Evolutionary conservation across 768 basidiomycete species (phyloP).

Genomic region (Amanita phalloides): DNA sequence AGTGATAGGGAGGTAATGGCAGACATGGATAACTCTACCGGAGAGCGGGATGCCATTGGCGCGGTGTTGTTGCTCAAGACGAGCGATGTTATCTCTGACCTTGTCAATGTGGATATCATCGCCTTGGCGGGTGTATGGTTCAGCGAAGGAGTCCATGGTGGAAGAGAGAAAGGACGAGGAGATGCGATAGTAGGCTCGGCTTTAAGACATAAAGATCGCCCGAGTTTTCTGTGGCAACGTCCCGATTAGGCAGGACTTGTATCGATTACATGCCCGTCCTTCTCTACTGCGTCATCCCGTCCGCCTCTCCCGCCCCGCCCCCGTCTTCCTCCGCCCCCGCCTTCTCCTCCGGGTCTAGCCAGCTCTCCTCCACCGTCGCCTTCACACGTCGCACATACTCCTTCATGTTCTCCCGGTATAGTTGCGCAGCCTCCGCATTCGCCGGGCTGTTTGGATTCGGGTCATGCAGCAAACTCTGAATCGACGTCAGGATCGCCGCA

Average conservation of each 20-base stretch:
- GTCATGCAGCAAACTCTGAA: constrained; percentile 92
- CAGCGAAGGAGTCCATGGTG: constrained; percentile 62
- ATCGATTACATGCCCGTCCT: not conserved
- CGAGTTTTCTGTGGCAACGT: not conserved
- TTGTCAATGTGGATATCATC: constrained; percentile 61
- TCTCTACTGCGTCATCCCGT: not conserved
- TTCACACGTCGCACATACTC: constrained; percentile 26
- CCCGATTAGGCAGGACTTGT: constrained; percentile 2
- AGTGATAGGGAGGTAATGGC: constrained; percentile 78
- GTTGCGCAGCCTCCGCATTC: constrained; percentile 94
- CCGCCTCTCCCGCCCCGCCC: not conserved
- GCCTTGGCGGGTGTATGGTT: constrained; percentile 54
- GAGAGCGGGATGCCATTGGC: constrained; percentile 65
- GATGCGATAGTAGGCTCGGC: not conserved
- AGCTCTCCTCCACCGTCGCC: constrained; percentile 89
- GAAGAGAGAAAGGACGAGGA: constrained; percentile 7
- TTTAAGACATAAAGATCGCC: not conserved
- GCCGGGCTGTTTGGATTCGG: constrained; percentile 98
- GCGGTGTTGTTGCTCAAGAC: constrained; percentile 63
- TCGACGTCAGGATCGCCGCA: constrained; percentile 93
- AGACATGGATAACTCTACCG: constrained; percentile 87
- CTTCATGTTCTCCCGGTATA: constrained; percentile 46
- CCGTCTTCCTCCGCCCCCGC: constrained; percentile 9
- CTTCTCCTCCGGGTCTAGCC: constrained; percentile 79
- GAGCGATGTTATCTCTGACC: constrained; percentile 60